Conservation (phyloP, 2,329 filamentous ascomycete species). For the Pseudogymnoascus sp. region DNA sequence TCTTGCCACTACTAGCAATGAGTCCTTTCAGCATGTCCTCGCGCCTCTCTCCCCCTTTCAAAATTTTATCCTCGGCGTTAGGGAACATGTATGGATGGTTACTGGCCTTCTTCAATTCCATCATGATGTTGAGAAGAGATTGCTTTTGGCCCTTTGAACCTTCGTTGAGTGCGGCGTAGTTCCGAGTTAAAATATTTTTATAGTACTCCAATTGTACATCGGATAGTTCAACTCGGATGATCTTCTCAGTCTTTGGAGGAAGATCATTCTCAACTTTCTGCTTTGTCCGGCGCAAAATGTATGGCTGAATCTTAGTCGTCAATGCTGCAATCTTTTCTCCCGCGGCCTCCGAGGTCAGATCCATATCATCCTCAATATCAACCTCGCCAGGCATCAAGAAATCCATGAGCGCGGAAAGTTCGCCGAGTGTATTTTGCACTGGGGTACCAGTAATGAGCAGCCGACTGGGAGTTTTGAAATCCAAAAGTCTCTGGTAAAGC, state of each 20-base stretch:
- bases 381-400: constrained; percentile 96
- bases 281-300: constrained; percentile 91
- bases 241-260: constrained; percentile 96
- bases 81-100: constrained; percentile 98
- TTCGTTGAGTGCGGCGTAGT: constrained; percentile 89
- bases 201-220: constrained; percentile 97
- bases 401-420: constrained; percentile 86
- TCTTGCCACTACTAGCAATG: constrained; percentile 96
- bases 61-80: constrained; percentile 80
- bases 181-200: constrained; percentile 95
- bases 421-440: constrained; percentile 92
- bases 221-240: constrained; percentile 92
- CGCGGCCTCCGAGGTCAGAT: constrained; percentile 70
- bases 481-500: constrained; percentile 74
- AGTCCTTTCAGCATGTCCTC: constrained; percentile 89
- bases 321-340: constrained; percentile 81
- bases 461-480: constrained; percentile 80
- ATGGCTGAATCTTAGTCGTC: constrained; percentile 80
- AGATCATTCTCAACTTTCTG: constrained; percentile 95
- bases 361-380: constrained; percentile 83
- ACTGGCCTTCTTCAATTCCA: constrained; percentile 98
- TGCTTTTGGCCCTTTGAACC: constrained; percentile 87
- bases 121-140: constrained; percentile 95
- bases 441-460: constrained; percentile 94
- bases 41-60: constrained; percentile 69